A percentile compares a stretch with the other conserved stretches of the same genome.
These are phyloP conservation scores for Mortierella antarctica DNA, from an alignment of 192 early-diverging fungal genomes.

Conservation along the genomic window DNA sequence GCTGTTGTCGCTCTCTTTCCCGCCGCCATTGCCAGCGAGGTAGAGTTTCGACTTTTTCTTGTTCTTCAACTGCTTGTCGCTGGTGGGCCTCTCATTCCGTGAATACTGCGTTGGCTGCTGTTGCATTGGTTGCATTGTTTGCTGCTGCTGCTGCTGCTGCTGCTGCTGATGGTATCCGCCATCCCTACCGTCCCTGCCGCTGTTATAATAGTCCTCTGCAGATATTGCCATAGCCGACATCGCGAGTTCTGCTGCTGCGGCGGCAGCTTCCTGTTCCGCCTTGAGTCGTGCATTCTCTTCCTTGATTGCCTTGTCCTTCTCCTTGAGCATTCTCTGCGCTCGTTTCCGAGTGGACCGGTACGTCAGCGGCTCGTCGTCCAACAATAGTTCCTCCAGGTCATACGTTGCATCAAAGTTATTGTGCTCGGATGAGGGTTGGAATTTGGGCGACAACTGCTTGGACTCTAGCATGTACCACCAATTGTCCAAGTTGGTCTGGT, in stretches of 20 bases:
- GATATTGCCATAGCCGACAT: constrained; percentile 12
- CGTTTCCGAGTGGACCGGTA: constrained; percentile 46
- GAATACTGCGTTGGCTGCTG: background rate
- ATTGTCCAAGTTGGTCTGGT: constrained; percentile 35
- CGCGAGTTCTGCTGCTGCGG: constrained; percentile 26
- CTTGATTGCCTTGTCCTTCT: constrained; percentile 57
- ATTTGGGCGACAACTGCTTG: constrained; percentile 58
- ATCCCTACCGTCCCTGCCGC: background rate
- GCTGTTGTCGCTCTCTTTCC: constrained; percentile 24
- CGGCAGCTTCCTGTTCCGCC: constrained; percentile 24
- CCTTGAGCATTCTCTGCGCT: constrained; percentile 37
- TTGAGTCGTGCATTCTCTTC: constrained; percentile 58
- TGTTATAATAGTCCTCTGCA: constrained; percentile 10
- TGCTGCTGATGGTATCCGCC: background rate
- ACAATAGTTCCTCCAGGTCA: constrained; percentile 77
- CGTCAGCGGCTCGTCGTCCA: constrained; percentile 76
- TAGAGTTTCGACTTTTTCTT: constrained; percentile 37
- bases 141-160: constrained; percentile 8
- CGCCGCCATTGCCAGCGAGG: constrained; percentile 1
- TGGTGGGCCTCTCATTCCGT: background rate
- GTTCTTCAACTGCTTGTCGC: constrained; percentile 6
- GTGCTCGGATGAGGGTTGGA: constrained; percentile 56
- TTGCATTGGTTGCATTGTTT: constrained; percentile 1
- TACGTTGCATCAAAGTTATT: constrained; percentile 83
- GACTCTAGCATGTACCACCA: constrained; percentile 58